Conservation (phyloP, 305 asterid species). For the Rubia peregrina region DNA sequence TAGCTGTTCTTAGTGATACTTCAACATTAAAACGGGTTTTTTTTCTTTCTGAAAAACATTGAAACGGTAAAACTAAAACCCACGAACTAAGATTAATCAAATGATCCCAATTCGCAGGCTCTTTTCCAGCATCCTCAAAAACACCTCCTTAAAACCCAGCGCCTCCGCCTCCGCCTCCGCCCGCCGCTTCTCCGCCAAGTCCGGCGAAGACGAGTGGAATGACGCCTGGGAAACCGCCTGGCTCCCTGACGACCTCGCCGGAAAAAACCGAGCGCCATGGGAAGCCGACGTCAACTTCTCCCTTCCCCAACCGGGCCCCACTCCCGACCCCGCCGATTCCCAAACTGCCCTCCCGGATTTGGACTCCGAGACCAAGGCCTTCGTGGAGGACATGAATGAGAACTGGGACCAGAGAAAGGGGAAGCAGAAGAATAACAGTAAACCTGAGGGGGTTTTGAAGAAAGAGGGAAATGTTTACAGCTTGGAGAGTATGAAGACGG, state of each 20-base stretch:
- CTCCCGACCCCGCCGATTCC: slow-evolving; percentile 16
- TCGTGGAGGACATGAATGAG: slow-evolving; percentile 88
- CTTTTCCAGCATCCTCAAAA: slow-evolving; percentile 22
- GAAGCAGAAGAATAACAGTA: slow-evolving; percentile 20
- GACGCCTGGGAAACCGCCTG: slow-evolving; percentile 89
- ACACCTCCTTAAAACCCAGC: slow-evolving; percentile 27
- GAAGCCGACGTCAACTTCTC: slow-evolving; percentile 75
- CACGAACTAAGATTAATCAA: background rate
- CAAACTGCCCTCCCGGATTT: slow-evolving; percentile 26
- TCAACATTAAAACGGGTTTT: too few species aligned
- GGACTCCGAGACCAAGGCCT: slow-evolving; percentile 71
- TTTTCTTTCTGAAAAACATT: too few species aligned
- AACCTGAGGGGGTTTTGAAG: slow-evolving; percentile 23
- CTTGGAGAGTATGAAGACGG: slow-evolving; percentile 71
- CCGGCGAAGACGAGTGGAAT: slow-evolving; percentile 76
- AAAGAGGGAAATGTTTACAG: slow-evolving; percentile 35
- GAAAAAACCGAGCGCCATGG: slow-evolving; percentile 66
- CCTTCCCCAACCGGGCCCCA: slow-evolving; percentile 16
- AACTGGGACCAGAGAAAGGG: slow-evolving; percentile 93
- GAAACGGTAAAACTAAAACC: background rate
- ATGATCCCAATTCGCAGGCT: slow-evolving; percentile 37
- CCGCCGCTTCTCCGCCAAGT: slow-evolving; percentile 30
- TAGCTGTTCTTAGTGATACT: too few species aligned
- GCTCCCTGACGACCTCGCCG: slow-evolving; percentile 70
- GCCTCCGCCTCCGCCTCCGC: slow-evolving; percentile 22